These are phyloP conservation scores for Suhomyces bolitotheri DNA, from an alignment of 1,139 yeast genomes.

Conservation along the genomic window DNA sequence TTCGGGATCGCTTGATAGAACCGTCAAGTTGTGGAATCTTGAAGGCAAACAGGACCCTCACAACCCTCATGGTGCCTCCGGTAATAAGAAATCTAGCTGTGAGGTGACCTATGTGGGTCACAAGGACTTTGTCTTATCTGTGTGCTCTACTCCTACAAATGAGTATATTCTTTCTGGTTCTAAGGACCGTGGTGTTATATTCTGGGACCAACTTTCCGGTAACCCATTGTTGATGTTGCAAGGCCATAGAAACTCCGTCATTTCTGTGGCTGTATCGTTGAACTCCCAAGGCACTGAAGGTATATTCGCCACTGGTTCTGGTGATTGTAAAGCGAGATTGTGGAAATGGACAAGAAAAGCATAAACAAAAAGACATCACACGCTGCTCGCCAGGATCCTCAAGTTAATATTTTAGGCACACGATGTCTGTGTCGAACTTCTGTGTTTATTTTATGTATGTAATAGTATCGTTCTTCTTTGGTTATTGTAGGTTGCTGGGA, in stretches of 20 bases:
- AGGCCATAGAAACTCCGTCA: slow-evolving; percentile 96
- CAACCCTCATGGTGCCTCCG: slow-evolving; percentile 32
- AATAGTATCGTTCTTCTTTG: slow-evolving; percentile 10
- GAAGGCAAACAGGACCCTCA: slow-evolving; percentile 55
- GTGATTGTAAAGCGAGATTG: slow-evolving; percentile 96
- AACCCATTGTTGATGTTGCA: slow-evolving; percentile 94
- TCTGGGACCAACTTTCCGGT: slow-evolving; percentile 94
- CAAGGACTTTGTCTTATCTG: slow-evolving; percentile 92
- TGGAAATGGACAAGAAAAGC: slow-evolving; percentile 69
- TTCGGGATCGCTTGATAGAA: slow-evolving; percentile 92
- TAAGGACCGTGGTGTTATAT: slow-evolving; percentile 94
- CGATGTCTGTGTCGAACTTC: slow-evolving; percentile 1
- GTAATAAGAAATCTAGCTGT: slow-evolving; percentile 58
- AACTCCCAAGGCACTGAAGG: slow-evolving; percentile 70
- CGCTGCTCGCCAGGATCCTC: neutral
- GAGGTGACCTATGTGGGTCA: slow-evolving; percentile 95
- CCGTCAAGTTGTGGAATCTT: slow-evolving; percentile 94
- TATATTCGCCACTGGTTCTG: slow-evolving; percentile 95
- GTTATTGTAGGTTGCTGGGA: neutral
- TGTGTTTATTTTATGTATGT: slow-evolving; percentile 11
- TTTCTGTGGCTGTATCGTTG: slow-evolving; percentile 87
- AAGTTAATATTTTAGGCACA: slow-evolving; percentile 4
- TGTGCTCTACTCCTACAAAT: slow-evolving; percentile 92
- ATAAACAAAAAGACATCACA: slow-evolving; percentile 4
- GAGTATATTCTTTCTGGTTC: slow-evolving; percentile 93